Conservation (phyloP, 2,329 filamentous ascomycete genomes). For the Xylariaceae sp. region DNA sequence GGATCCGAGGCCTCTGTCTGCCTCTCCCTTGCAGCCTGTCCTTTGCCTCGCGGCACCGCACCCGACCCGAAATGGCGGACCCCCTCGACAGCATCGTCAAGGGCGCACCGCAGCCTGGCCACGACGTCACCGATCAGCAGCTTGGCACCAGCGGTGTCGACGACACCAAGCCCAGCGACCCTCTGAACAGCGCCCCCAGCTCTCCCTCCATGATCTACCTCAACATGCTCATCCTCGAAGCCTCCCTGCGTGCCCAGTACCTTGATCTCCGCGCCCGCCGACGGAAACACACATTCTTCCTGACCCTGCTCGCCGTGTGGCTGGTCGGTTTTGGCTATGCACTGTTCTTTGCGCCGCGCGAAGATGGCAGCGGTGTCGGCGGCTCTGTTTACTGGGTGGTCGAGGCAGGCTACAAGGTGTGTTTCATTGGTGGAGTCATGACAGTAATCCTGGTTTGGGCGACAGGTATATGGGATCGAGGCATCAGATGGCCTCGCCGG, state of each 20-base stretch:
- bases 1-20: no score
- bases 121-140: constrained; percentile 46
- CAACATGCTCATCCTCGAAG: constrained; percentile 95
- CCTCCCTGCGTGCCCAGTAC: constrained; percentile 88
- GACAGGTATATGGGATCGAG: constrained; percentile 94
- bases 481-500: constrained; percentile 87
- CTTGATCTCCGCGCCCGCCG: constrained; percentile 83
- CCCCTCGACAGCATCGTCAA: constrained; percentile 88
- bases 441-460: constrained; percentile 87
- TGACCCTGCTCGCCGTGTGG: constrained; percentile 78
- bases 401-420: constrained; percentile 85
- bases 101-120: constrained; percentile 70
- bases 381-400: constrained; percentile 96
- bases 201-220: constrained; percentile 96
- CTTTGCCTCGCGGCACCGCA: constrained; percentile 3
- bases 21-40: background rate
- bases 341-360: constrained; percentile 90
- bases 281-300: constrained; percentile 89
- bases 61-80: constrained; percentile 51
- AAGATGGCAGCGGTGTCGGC: constrained; percentile 87
- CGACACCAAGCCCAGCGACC: constrained; percentile 57
- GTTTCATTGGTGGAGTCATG: constrained; percentile 85
- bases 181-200: constrained; percentile 78
- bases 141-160: constrained; percentile 41
- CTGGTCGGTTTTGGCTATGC: constrained; percentile 82